Percentiles rank a stretch among this genome's conserved stretches.
Evolutionary conservation across 2,329 filamentous ascomycete species (phyloP).

Genomic region (Atkinsonella hypoxylon): DNA sequence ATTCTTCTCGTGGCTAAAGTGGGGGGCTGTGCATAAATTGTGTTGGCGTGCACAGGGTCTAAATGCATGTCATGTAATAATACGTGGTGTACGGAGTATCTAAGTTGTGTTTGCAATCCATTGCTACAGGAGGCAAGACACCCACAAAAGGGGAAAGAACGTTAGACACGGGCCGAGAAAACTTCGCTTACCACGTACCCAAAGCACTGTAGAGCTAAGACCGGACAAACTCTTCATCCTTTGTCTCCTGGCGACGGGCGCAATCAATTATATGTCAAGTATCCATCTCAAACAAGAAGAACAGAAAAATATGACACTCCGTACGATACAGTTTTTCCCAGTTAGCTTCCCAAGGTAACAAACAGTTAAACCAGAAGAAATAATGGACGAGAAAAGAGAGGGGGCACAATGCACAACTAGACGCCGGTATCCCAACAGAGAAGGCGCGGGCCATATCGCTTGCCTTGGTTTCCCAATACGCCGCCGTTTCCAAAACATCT

Average conservation of each 20-base stretch:
- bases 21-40: background rate
- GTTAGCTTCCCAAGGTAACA: no score
- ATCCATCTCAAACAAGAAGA: background rate
- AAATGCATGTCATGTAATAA: no score
- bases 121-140: no score
- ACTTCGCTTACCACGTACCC: no score
- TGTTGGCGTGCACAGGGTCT: background rate
- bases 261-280: no score
- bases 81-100: background rate
- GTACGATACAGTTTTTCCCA: background rate
- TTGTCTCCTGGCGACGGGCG: no score
- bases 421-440: slow-evolving; percentile 1
- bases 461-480: background rate
- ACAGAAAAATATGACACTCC: background rate
- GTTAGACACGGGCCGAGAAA: no score
- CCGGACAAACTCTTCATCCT: no score
- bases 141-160: no score
- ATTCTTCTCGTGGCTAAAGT: background rate
- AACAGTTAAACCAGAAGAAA: no score
- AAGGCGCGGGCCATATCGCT: slow-evolving; percentile 1
- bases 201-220: no score
- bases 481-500: background rate
- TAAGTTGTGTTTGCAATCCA: background rate
- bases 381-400: background rate
- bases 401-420: background rate